Percentiles rank a stretch among this genome's conserved stretches.
Evolutionary conservation across 805 yeast species (phyloP).

Genomic region (Spathaspora gorwiae): DNA sequence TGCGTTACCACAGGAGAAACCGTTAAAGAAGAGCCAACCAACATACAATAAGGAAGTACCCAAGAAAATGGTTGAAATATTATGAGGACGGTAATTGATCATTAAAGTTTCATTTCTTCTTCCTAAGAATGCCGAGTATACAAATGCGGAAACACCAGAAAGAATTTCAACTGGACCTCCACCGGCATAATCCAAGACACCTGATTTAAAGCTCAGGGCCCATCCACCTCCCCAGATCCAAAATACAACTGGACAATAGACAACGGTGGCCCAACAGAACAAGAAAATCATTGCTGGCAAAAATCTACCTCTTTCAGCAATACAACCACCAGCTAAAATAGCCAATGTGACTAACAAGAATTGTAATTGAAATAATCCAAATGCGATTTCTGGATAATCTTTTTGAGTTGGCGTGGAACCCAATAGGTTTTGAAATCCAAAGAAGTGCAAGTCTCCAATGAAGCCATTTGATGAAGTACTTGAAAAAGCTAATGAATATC

Average conservation of each 20-base stretch:
- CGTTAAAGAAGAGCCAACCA: constrained; percentile 96
- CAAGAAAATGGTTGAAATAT: constrained; percentile 82
- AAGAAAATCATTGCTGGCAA: constrained; percentile 78
- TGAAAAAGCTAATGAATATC: constrained; percentile 88
- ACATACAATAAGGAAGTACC: constrained; percentile 87
- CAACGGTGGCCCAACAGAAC: constrained; percentile 86
- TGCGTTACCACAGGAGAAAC: constrained; percentile 82
- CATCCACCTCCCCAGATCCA: constrained; percentile 98
- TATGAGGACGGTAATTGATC: constrained; percentile 91
- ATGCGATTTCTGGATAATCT: constrained; percentile 76
- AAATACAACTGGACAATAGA: constrained; percentile 90
- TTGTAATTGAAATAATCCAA: constrained; percentile 85
- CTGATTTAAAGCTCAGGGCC: constrained; percentile 75
- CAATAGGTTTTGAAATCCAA: constrained; percentile 76
- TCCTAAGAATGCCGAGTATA: constrained; percentile 75
- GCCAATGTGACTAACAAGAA: constrained; percentile 89
- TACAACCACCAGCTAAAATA: constrained; percentile 81
- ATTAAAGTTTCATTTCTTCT: constrained; percentile 69
- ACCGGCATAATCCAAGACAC: constrained; percentile 94
- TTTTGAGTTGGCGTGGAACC: constrained; percentile 34
- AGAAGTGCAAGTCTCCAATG: constrained; percentile 80
- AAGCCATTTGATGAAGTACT: constrained; percentile 74
- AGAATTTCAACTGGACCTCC: constrained; percentile 96
- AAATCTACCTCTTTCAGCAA: constrained; percentile 87
- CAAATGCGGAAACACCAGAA: constrained; percentile 88